Base-by-base conservation (phyloP, 2,329 filamentous ascomycete species). In the Aureobasidium vineae region DNA sequence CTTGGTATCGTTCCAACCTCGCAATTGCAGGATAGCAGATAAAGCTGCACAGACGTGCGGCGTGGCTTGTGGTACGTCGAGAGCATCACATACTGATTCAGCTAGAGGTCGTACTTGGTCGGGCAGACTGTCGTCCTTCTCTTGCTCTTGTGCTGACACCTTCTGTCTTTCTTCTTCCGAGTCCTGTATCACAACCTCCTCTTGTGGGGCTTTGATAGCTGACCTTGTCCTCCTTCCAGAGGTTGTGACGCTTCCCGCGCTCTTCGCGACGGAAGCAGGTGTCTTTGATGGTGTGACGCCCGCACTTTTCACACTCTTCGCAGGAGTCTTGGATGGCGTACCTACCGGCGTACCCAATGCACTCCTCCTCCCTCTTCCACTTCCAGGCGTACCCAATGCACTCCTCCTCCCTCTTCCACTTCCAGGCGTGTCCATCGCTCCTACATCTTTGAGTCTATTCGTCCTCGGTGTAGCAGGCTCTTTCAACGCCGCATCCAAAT, bases 401-500 rank as follows among this genome's bases (percentile, higher is more conserved):
- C 66, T 57, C 26, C 50, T 63, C 13, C 43, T 52, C 11, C 56
- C 56, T 40, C 54, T 54, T 8, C 49, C 56, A n/a, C 66, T 59
- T 11, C 50, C 60, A 7, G 45, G 52, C 19, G 59, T 65, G 1
- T 41, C 49, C 8, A 40, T 28, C 1, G 38, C 11, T 3, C 6
- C 59, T 1, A 50, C 66, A 56, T 59, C 45, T 33, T 47, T 64
- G 11, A 54, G 11, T 68, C 71, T 74, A n/a, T 72, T 73, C 66
- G 78, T 75, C 41, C 74, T 76, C 66, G 76, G 78, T n/a, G 75
- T 73, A 21, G 71, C 69, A 33, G 60, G 47, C 8, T 75, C 73
- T 41, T 79, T 26, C 43, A 98, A 81, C 47, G 88, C 88, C 65
- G 86, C 86, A 71, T 94, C 89, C 68, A 98, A 86, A 75, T 94